These are phyloP conservation scores for Talaromyces sp. DNA, from an alignment of 2,329 filamentous ascomycete species.

Conservation along the genomic window DNA sequence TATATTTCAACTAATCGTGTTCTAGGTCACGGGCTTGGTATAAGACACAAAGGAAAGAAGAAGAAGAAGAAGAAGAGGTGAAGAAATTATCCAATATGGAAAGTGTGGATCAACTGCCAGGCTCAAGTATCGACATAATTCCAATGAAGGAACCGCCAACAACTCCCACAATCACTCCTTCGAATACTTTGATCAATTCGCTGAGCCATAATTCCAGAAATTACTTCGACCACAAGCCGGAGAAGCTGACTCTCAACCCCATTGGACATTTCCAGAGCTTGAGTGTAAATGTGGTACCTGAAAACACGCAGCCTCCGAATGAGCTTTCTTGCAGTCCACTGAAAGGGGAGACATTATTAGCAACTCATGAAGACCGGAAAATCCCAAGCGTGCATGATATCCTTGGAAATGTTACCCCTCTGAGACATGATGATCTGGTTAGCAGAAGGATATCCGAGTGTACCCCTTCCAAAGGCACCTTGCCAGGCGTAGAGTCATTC, in stretches of 20 bases:
- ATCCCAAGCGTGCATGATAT: not conserved
- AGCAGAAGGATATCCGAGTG: conserved; percentile 20
- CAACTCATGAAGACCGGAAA: not conserved
- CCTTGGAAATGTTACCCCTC: not conserved
- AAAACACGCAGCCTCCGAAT: not conserved
- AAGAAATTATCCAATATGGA: not conserved
- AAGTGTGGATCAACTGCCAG: not conserved
- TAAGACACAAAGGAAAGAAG: not conserved
- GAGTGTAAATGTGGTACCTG: not conserved
- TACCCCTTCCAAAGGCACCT: not conserved
- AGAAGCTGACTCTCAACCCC: not conserved
- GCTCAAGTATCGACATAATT: not conserved
- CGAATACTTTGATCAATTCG: not conserved
- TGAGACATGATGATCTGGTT: not conserved
- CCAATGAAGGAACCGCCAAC: not conserved
- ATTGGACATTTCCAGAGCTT: not conserved
- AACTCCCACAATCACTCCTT: conserved; percentile 1
- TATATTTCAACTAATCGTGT: not conserved
- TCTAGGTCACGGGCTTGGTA: not conserved
- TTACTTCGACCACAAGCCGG: not conserved
- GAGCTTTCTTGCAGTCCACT: not conserved
- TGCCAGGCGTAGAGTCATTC: conserved; percentile 9
- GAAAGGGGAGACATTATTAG: not conserved
- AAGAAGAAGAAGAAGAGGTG: not conserved
- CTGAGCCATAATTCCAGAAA: not conserved